Conservation (phyloP, 2,329 filamentous ascomycete genomes). For the Claviceps capensis region DNA sequence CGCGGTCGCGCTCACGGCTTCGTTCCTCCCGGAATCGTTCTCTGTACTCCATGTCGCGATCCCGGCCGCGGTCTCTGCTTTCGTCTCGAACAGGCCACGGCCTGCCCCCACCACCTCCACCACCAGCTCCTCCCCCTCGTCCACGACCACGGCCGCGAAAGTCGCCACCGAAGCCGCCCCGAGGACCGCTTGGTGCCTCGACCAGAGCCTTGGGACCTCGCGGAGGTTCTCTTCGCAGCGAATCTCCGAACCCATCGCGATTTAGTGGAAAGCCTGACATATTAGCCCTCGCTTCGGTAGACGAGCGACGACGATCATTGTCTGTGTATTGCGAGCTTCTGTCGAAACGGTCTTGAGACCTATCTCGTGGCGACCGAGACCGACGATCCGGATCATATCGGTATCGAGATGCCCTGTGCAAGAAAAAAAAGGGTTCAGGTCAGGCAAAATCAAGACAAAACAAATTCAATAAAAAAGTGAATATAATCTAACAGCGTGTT, state of each 20-base stretch:
- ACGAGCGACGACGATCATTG: constrained; percentile 57
- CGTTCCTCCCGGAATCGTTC: constrained; percentile 5
- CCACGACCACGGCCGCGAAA: constrained; percentile 35
- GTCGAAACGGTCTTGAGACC: constrained; percentile 55
- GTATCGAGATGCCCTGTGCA: constrained; percentile 37
- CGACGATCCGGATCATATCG: constrained; percentile 50
- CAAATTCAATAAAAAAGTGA: not conserved
- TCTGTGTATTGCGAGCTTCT: constrained; percentile 42
- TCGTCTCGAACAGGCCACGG: constrained; percentile 46
- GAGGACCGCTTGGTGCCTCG: constrained; percentile 53
- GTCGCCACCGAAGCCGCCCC: constrained; percentile 53
- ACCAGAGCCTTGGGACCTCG: constrained; percentile 69
- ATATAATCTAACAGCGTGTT: not conserved
- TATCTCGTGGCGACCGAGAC: constrained; percentile 53
- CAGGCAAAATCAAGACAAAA: constrained; percentile 1
- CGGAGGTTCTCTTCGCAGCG: constrained; percentile 54
- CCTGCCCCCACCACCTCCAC: constrained; percentile 43
- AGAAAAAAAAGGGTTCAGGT: not conserved
- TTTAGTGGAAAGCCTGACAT: constrained; percentile 46
- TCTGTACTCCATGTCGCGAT: constrained; percentile 5
- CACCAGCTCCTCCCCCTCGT: constrained; percentile 31
- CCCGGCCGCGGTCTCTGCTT: constrained; percentile 38
- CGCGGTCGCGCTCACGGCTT: constrained; percentile 43
- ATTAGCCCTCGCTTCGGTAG: constrained; percentile 41
- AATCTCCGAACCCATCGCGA: constrained; percentile 43